phyloP scores from a whole-genome alignment of 768 basidiomycete genomes.

The Podaxis sp. region DNA sequence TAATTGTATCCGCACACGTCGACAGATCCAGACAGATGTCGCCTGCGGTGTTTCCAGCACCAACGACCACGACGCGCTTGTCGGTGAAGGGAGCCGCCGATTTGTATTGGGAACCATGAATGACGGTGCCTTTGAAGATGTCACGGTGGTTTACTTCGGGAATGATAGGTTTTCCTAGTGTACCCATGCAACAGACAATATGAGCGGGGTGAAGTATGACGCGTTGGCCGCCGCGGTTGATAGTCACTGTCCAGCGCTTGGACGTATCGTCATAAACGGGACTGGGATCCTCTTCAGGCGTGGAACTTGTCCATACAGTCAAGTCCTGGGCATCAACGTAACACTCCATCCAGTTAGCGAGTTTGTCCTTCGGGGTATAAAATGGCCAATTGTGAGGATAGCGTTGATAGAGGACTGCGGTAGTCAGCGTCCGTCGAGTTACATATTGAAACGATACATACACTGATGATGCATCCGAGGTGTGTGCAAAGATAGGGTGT shows the following conservation, averaged over 20 bases:
- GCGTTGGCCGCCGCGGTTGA: conserved; percentile 5
- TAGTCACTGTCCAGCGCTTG: conserved; percentile 4
- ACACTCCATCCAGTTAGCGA: background rate
- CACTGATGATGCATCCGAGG: conserved; percentile 9
- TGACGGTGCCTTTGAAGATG: conserved; percentile 5
- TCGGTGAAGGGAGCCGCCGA: background rate
- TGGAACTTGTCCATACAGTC: conserved; percentile 11
- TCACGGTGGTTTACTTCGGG: conserved; percentile 3
- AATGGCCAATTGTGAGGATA: background rate
- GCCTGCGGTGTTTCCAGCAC: conserved; percentile 5
- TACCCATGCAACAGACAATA: conserved; percentile 6
- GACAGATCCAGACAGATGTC: conserved; percentile 11
- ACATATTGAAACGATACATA: background rate
- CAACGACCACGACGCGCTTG: conserved; percentile 6
- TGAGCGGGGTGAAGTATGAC: conserved; percentile 9
- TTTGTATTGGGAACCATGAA: conserved; percentile 8
- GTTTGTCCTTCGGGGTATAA: background rate
- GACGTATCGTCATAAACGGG: background rate
- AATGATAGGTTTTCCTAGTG: background rate
- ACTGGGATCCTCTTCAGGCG: background rate
- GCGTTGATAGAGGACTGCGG: background rate
- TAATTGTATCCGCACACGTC: background rate
- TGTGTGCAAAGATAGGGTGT: conserved; percentile 3
- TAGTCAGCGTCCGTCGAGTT: background rate
- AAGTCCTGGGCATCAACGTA: conserved; percentile 4